A percentile compares a stretch with the other conserved stretches of the same genome.
These are phyloP conservation scores for Trichoderma sp. DNA, from an alignment of 2,329 filamentous ascomycete species.

Conservation along the genomic window DNA sequence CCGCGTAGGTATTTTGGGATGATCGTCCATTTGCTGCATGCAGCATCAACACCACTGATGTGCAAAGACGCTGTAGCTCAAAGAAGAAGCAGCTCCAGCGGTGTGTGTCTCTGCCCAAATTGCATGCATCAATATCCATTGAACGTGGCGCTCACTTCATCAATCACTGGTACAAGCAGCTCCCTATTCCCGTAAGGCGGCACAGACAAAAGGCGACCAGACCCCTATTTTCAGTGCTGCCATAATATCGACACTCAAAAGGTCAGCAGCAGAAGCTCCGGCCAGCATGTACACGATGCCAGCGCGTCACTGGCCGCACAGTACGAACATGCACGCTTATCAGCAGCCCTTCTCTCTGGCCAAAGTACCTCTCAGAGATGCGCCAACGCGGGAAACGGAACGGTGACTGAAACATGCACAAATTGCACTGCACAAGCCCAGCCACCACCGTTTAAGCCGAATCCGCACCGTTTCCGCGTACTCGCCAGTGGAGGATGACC, in stretches of 20 bases:
- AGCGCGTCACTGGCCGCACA: conserved; percentile 3
- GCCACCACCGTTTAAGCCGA: background rate
- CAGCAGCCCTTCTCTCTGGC: background rate
- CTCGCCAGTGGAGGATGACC: background rate
- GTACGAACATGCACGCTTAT: background rate
- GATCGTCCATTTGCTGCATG: background rate
- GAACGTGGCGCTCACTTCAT: background rate
- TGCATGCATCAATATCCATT: background rate
- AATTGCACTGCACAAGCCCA: background rate
- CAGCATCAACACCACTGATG: background rate
- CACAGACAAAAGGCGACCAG: background rate
- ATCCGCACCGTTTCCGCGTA: background rate
- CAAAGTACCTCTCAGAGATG: background rate
- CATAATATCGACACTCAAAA: background rate
- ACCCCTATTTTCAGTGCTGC: background rate
- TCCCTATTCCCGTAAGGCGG: background rate
- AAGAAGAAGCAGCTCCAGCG: background rate
- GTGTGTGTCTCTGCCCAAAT: background rate
- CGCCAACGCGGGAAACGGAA: background rate
- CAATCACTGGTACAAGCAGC: background rate
- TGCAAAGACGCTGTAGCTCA: background rate
- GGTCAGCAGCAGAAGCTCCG: background rate
- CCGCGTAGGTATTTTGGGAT: background rate
- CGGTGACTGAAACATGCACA: background rate
- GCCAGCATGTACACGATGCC: background rate